These are phyloP conservation scores for Cocos nucifera DNA, from an alignment of 176 grass and related monocot genomes.

Conservation along the genomic window DNA sequence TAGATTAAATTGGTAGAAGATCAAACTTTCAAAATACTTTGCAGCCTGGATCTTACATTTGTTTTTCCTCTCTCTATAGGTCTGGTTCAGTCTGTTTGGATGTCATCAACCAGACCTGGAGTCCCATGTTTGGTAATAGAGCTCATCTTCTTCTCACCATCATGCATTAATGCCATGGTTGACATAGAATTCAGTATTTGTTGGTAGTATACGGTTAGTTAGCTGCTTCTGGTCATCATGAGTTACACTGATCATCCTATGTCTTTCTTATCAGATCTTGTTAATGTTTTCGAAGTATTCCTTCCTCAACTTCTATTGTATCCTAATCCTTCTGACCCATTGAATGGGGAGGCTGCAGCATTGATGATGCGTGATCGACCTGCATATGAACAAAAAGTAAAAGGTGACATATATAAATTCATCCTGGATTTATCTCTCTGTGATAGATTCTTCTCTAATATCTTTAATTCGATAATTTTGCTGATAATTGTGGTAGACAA, in stretches of 20 bases:
- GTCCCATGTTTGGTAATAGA: constrained; percentile 50
- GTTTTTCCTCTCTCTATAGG: constrained; percentile 10
- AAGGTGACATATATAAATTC: constrained; percentile 20
- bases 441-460: no score
- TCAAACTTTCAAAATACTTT: no score
- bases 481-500: no score
- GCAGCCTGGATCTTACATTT: no score
- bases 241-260: neutral
- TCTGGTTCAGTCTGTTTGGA: constrained; percentile 48
- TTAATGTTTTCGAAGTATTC: constrained; percentile 54
- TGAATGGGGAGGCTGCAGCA: constrained; percentile 43
- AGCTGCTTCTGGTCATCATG: no score
- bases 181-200: neutral
- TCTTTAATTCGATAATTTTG: no score
- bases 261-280: constrained; percentile 27
- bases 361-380: constrained; percentile 47
- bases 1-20: no score
- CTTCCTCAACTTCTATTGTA: constrained; percentile 50
- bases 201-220: neutral
- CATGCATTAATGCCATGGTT: neutral
- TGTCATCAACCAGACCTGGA: constrained; percentile 59
- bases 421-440: no score
- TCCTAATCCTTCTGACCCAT: constrained; percentile 46
- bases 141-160: neutral
- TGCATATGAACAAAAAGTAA: constrained; percentile 53